Conservation (phyloP, 2,329 filamentous ascomycete genomes). For the Phialemoniopsis sp. region DNA sequence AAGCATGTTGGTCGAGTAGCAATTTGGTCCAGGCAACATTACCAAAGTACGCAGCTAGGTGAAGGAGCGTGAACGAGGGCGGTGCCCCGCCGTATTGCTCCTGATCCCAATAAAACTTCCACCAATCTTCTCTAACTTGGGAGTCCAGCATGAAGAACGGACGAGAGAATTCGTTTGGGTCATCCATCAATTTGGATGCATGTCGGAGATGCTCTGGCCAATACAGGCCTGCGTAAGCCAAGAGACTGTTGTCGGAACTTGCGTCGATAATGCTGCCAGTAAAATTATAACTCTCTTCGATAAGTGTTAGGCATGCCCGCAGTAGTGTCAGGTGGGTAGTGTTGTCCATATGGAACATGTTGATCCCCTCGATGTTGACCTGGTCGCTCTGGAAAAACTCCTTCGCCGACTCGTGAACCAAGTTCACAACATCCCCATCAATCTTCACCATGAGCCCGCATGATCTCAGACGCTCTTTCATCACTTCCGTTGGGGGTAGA, state of each 20-base stretch:
- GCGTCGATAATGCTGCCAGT: constrained; percentile 7
- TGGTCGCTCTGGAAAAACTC: constrained; percentile 16
- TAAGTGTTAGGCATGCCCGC: constrained; percentile 14
- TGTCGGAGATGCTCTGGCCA: constrained; percentile 17
- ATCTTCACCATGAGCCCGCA: constrained; percentile 3
- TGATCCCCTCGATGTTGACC: constrained; percentile 16
- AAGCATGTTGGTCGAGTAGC: constrained; percentile 12
- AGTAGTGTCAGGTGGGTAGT: constrained; percentile 13
- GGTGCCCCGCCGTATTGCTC: constrained; percentile 16
- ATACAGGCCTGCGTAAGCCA: constrained; percentile 14
- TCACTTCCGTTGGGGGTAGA: constrained; percentile 2
- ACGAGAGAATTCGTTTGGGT: constrained; percentile 13
- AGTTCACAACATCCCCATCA: constrained; percentile 4
- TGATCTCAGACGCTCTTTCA: neutral
- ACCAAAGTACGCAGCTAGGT: constrained; percentile 17
- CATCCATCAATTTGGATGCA: constrained; percentile 11
- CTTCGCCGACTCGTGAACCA: constrained; percentile 17
- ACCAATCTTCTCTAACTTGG: constrained; percentile 15
- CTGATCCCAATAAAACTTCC: constrained; percentile 17
- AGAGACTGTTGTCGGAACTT: constrained; percentile 8
- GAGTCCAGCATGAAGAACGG: constrained; percentile 15
- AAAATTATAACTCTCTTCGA: constrained; percentile 5
- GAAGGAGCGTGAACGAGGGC: constrained; percentile 18
- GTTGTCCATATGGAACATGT: constrained; percentile 15
- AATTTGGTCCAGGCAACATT: constrained; percentile 16